Conservation (phyloP, 192 early-diverging fungal genomes). For the Cetraspora pellucida region DNA sequence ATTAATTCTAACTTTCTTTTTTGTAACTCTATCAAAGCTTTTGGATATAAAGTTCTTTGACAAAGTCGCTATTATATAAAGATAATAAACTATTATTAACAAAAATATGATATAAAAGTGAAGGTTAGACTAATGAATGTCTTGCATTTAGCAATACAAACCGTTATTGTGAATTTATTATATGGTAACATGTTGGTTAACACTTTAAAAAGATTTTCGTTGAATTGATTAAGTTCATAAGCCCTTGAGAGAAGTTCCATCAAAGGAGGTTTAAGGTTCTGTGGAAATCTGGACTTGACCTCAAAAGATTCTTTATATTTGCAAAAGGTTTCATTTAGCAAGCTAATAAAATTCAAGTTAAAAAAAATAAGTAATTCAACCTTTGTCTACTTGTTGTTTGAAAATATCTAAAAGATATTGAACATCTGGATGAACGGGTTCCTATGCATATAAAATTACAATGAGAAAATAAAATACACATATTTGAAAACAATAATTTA, state of each 20-base stretch:
- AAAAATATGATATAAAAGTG: neutral
- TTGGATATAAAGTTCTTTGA: constrained; percentile 31
- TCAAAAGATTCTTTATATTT: constrained; percentile 47
- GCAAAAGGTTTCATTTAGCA: neutral
- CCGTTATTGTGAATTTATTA: constrained; percentile 55
- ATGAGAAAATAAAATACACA: neutral
- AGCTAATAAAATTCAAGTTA: neutral
- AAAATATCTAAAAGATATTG: neutral
- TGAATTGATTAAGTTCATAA: constrained; percentile 41
- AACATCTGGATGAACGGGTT: neutral
- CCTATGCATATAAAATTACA: neutral
- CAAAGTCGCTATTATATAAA: constrained; percentile 30
- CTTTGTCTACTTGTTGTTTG: constrained; percentile 1
- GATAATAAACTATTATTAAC: neutral
- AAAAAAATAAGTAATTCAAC: neutral
- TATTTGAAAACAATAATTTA: neutral
- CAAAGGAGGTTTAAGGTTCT: constrained; percentile 44
- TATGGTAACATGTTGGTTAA: constrained; percentile 54
- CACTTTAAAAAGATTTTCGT: constrained; percentile 49
- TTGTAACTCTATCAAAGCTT: constrained; percentile 5
- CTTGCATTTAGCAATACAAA: constrained; percentile 17
- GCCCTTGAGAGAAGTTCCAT: constrained; percentile 35
- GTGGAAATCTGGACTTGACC: constrained; percentile 53
- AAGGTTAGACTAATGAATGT: neutral
- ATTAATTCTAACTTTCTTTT: constrained; percentile 10